Percentiles rank a stretch among this genome's conserved stretches.
phyloP scores from a whole-genome alignment of 148 eudicot genomes.

The Rhododendron ferrugineum region DNA sequence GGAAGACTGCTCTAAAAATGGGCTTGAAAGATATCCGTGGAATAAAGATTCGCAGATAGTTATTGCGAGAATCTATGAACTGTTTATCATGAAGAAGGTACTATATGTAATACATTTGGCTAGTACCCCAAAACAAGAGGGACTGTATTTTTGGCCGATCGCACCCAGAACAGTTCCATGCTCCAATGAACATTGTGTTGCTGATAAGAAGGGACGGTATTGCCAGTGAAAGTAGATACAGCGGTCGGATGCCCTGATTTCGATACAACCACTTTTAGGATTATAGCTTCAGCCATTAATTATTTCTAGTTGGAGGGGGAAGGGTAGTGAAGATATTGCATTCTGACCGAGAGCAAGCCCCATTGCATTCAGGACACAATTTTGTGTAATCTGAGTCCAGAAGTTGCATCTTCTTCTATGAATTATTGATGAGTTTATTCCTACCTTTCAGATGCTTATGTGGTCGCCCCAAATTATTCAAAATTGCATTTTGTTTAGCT shows the following conservation, averaged over 20 bases:
- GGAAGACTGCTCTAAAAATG: conserved; percentile 83
- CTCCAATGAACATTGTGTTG: neutral
- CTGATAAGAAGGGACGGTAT: neutral
- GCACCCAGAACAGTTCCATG: neutral
- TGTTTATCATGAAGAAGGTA: neutral
- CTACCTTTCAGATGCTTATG: neutral
- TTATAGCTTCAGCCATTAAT: neutral
- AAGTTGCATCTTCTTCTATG: neutral
- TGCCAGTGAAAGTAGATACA: neutral
- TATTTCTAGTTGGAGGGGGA: neutral
- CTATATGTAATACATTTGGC: neutral
- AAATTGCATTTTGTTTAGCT: neutral
- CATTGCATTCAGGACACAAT: neutral
- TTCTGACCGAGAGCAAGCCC: neutral
- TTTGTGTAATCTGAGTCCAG: neutral
- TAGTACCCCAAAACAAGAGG: neutral
- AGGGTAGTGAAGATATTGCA: neutral
- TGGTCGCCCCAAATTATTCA: neutral
- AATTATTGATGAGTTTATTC: neutral
- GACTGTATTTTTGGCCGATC: neutral
- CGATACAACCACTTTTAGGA: too few species aligned
- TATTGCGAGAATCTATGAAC: neutral
- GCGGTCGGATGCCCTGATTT: neutral
- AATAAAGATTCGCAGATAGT: conserved; percentile 66
- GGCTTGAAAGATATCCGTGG: conserved; percentile 87